A percentile compares a stretch with the other conserved stretches of the same genome.
phyloP scores from a whole-genome alignment of 441 rosid species.

The Adansonia rubrostipa region DNA sequence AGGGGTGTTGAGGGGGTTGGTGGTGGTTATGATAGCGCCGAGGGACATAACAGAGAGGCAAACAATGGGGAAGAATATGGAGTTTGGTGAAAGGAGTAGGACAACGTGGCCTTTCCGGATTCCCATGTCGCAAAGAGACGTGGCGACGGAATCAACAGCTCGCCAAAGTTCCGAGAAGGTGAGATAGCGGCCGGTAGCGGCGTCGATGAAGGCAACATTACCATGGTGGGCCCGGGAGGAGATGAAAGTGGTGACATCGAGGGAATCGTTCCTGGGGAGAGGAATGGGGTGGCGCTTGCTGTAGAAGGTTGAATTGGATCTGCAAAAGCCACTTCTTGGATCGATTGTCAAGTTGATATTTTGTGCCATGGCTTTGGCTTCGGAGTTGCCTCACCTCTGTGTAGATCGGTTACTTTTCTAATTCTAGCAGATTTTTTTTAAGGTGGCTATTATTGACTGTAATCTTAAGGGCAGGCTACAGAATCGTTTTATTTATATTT shows the following conservation, averaged over 20 bases:
- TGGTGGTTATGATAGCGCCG: constrained; percentile 89
- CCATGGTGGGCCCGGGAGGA: constrained; percentile 83
- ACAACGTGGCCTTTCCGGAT: constrained; percentile 80
- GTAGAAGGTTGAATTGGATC: constrained; percentile 56
- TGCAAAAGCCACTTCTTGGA: constrained; percentile 64
- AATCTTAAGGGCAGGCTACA: too few species aligned
- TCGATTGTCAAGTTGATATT: constrained; percentile 27
- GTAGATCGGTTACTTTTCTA: neutral
- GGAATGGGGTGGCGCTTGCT: constrained; percentile 71
- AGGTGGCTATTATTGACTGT: neutral
- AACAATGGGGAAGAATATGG: constrained; percentile 73
- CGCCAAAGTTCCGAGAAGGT: constrained; percentile 73
- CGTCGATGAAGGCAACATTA: constrained; percentile 81
- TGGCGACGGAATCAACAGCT: constrained; percentile 72
- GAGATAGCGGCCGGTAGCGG: constrained; percentile 66
- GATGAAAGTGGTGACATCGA: constrained; percentile 81
- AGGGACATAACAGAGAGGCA: constrained; percentile 86
- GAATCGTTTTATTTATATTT: neutral
- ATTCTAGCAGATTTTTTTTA: too few species aligned
- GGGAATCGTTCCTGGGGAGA: constrained; percentile 55
- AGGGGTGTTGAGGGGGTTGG: constrained; percentile 81
- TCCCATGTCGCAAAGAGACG: constrained; percentile 58
- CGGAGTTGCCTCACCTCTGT: neutral
- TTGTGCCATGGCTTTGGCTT: constrained; percentile 22
- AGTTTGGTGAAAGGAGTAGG: constrained; percentile 82